Evolutionary conservation across 371 early-diverging fungal species (phyloP).

Genomic region (Coemansia sp.): DNA sequence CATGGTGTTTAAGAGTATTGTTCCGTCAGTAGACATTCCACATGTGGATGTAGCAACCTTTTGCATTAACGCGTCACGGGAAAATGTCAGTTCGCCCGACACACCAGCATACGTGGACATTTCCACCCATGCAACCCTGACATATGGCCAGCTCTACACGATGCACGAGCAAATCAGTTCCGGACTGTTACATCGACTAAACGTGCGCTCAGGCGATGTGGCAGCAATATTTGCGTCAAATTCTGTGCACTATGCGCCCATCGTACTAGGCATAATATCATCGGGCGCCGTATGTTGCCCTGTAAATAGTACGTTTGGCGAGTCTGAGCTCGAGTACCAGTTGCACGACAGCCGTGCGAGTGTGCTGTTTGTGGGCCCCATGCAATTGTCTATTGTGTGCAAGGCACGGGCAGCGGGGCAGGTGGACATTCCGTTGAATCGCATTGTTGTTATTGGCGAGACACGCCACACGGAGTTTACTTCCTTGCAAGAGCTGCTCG

Average conservation of each 20-base stretch:
- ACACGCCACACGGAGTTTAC: not conserved
- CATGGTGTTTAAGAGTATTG: slow-evolving; percentile 55
- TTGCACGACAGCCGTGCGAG: slow-evolving; percentile 62
- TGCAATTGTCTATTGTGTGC: slow-evolving; percentile 10
- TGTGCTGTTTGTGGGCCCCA: slow-evolving; percentile 17
- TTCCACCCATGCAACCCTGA: slow-evolving; percentile 55
- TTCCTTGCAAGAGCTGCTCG: slow-evolving; percentile 3
- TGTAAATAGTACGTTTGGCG: slow-evolving; percentile 70
- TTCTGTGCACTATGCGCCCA: slow-evolving; percentile 59
- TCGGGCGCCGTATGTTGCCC: slow-evolving; percentile 64
- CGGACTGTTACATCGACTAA: slow-evolving; percentile 59
- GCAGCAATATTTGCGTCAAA: slow-evolving; percentile 71
- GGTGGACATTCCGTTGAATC: slow-evolving; percentile 7
- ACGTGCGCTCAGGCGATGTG: slow-evolving; percentile 63
- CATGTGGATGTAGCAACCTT: slow-evolving; percentile 62
- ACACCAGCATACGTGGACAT: slow-evolving; percentile 54
- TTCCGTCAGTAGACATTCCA: slow-evolving; percentile 60
- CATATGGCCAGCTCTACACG: slow-evolving; percentile 61
- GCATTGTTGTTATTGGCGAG: slow-evolving; percentile 17
- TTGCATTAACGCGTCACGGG: slow-evolving; percentile 18
- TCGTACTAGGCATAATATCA: slow-evolving; percentile 53
- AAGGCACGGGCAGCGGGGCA: slow-evolving; percentile 6
- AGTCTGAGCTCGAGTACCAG: slow-evolving; percentile 69
- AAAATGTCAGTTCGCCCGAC: slow-evolving; percentile 7
- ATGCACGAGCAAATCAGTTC: slow-evolving; percentile 62